Percentiles rank a stretch among this genome's conserved stretches.
These are phyloP conservation scores for Aspergillus persii DNA, from an alignment of 2,329 filamentous ascomycete genomes.

Conservation along the genomic window DNA sequence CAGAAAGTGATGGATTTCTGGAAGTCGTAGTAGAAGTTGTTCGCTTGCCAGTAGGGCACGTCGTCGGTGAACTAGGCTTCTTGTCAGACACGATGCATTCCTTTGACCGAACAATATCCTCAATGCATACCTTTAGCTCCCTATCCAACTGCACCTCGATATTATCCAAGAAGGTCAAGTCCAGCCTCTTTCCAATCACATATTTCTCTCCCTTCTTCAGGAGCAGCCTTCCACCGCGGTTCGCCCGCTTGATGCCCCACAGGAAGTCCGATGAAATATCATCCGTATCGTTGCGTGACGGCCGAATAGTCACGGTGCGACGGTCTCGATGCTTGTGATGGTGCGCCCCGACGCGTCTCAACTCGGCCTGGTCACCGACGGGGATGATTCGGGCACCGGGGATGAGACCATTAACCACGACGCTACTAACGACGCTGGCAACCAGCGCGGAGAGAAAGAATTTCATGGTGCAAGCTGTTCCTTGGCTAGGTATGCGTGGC, in stretches of 20 bases:
- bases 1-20: slow-evolving; percentile 61
- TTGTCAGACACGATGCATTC: neutral
- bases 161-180: slow-evolving; percentile 58
- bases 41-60: slow-evolving; percentile 49
- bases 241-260: slow-evolving; percentile 54
- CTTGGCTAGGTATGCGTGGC: neutral
- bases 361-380: slow-evolving; percentile 15
- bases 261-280: slow-evolving; percentile 58
- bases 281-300: slow-evolving; percentile 54
- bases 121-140: slow-evolving; percentile 46
- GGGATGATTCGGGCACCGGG: slow-evolving; percentile 27
- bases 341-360: slow-evolving; percentile 25
- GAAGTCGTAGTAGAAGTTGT: slow-evolving; percentile 52
- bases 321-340: slow-evolving; percentile 33
- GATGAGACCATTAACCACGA: slow-evolving; percentile 19
- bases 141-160: slow-evolving; percentile 60
- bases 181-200: slow-evolving; percentile 59
- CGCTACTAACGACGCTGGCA: slow-evolving; percentile 17
- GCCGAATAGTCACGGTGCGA: slow-evolving; percentile 51
- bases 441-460: slow-evolving; percentile 23
- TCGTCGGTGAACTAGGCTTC: slow-evolving; percentile 45
- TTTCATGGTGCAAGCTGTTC: slow-evolving; percentile 20
- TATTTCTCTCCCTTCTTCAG: slow-evolving; percentile 55
- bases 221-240: slow-evolving; percentile 58
- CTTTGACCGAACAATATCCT: neutral